Evolutionary conservation across 2,329 filamentous ascomycete species (phyloP), one percentile per base, ranked within the genome.

Genomic region (Monosporascus sp.): DNA sequence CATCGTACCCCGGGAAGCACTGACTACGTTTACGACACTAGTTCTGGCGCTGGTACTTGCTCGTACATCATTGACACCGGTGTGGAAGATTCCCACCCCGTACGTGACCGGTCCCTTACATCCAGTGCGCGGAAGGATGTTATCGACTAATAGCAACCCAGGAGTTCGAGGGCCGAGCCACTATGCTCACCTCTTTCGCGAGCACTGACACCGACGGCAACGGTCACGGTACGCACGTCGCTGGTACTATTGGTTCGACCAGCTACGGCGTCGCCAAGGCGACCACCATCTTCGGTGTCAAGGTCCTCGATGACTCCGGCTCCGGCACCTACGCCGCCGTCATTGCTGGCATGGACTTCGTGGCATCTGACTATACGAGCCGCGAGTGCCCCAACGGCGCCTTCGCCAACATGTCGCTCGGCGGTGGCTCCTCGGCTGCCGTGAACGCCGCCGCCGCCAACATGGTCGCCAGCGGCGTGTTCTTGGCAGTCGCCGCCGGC

Each of bases 351-450:
- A 66, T 66, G 62, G 63, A 65, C 58, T 75, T 67, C 66, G 76
- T 76, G 22, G 71, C 70, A 43, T 68, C 72, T 56, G 72, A 79
- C 65, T 75, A 75, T 55, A 60, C 68, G 44, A 68, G 63, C 47
- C 71, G 71, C 17, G 66, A 65, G 38, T 75, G 75, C 18, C 61
- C 66, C 35, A 61, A 52, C 25, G 71, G 70, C n/a, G 67, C 78
- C n/a, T 78, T 82, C 20, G 72, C 81, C 53, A 79, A 74, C 69
- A 76, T 84, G 76, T 82, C 77, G 24, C 72, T 84, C 2, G 80
- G 79, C 15, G 77, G 76, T 2, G 52, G 62, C 37, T 65, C 61
- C 52, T 78, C 75, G 1, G 55, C 66, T 1, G 70, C 79, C 44
- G 69, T 81, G 60, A 82, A 82, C 71, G 63, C 60, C 31, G 77